These are phyloP conservation scores for Pisolithus tinctorius DNA, from an alignment of 768 basidiomycete species.

Conservation along the genomic window DNA sequence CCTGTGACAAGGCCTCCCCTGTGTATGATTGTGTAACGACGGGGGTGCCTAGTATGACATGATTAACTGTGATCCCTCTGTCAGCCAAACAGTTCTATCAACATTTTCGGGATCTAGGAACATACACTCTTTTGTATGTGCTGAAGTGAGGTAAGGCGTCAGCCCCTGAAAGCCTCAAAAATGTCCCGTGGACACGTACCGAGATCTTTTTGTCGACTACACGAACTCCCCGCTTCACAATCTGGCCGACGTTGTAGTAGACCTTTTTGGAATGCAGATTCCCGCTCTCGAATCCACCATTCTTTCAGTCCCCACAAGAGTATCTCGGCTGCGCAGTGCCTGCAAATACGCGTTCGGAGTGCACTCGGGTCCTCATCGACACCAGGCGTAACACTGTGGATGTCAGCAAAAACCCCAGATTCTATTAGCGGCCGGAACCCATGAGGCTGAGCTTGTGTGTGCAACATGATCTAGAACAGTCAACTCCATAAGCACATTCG, in stretches of 20 bases:
- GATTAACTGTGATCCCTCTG: conserved; percentile 29
- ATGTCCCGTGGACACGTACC: conserved; percentile 34
- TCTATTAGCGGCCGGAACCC: conserved; percentile 65
- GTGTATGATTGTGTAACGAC: neutral
- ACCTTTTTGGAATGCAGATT: conserved; percentile 57
- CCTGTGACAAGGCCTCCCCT: neutral
- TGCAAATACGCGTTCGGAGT: conserved; percentile 58
- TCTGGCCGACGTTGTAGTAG: conserved; percentile 54
- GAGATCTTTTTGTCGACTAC: conserved; percentile 57
- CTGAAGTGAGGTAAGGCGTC: conserved; percentile 25
- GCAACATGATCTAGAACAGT: conserved; percentile 47
- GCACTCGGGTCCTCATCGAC: conserved; percentile 50
- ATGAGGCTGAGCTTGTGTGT: conserved; percentile 53
- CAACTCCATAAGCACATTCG: conserved; percentile 3
- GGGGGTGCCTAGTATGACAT: conserved; percentile 19
- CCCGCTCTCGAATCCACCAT: conserved; percentile 80
- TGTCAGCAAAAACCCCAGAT: conserved; percentile 61
- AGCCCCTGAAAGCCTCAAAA: too few species aligned
- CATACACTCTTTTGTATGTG: conserved; percentile 74
- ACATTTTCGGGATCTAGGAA: neutral
- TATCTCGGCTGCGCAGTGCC: conserved; percentile 69
- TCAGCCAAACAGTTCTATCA: neutral
- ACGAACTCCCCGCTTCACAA: conserved; percentile 57
- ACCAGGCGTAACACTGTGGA: conserved; percentile 52
- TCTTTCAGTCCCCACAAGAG: conserved; percentile 69